Percentiles rank a stretch among this genome's conserved stretches.
Conservation (phyloP, 1,284 basidiomycete genomes). For the Irpex sp. region DNA sequence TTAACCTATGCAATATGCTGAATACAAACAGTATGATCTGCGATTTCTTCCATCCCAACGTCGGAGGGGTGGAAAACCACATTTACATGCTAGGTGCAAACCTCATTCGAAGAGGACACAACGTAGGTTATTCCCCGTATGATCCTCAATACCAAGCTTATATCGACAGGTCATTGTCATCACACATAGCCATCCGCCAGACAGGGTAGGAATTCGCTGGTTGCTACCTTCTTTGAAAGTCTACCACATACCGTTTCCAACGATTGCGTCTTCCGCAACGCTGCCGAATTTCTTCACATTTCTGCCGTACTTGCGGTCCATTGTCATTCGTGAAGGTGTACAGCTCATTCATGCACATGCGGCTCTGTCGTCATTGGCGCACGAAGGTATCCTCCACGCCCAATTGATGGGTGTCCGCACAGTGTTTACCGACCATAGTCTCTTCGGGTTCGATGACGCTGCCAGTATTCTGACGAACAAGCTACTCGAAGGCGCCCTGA, state of each 20-base stretch:
- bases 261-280: constrained; percentile 88
- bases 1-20: too few species aligned
- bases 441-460: constrained; percentile 96
- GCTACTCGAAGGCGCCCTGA: constrained; percentile 80
- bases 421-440: constrained; percentile 95
- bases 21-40: constrained; percentile 75
- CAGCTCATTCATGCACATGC: constrained; percentile 92
- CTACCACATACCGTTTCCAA: constrained; percentile 89
- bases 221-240: constrained; percentile 86
- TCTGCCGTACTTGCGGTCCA: constrained; percentile 87
- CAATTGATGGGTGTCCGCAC: constrained; percentile 82
- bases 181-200: constrained; percentile 86
- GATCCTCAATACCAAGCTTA: not conserved
- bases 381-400: constrained; percentile 90
- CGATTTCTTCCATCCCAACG: constrained; percentile 94
- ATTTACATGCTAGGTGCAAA: constrained; percentile 91
- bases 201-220: constrained; percentile 88
- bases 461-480: constrained; percentile 98
- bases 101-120: constrained; percentile 83
- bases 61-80: constrained; percentile 96
- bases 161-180: constrained; percentile 83
- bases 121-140: constrained; percentile 41
- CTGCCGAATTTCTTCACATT: constrained; percentile 94
- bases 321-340: constrained; percentile 85
- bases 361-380: constrained; percentile 84